Conservation (phyloP, 441 rosid species). For the Raphanus hybrid region DNA sequence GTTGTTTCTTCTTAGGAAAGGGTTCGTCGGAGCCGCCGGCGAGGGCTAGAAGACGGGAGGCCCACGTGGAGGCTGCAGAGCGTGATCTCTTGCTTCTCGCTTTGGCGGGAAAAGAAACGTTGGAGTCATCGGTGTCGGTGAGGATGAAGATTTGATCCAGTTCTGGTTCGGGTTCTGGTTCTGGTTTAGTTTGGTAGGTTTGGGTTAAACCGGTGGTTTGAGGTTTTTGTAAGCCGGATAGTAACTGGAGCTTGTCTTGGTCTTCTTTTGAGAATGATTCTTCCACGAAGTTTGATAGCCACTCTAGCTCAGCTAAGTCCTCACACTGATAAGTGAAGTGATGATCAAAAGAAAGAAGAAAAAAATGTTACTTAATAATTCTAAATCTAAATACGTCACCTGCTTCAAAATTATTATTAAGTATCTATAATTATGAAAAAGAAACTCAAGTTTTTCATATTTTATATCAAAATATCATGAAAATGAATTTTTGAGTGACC, state of each 20-base stretch:
- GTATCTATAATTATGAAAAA: background rate
- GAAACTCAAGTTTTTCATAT: background rate
- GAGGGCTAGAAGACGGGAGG: conserved; percentile 70
- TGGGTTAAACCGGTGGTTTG: conserved; percentile 54
- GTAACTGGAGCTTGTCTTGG: conserved; percentile 76
- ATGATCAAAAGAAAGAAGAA: background rate
- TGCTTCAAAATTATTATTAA: conserved; percentile 11
- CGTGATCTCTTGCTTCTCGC: conserved; percentile 94
- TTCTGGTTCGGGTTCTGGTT: conserved; percentile 37
- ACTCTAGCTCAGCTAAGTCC: conserved; percentile 90
- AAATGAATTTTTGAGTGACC: background rate
- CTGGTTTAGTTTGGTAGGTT: conserved; percentile 37
- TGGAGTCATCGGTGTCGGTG: conserved; percentile 42
- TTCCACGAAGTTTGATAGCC: conserved; percentile 94
- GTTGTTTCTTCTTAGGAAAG: conserved; percentile 31
- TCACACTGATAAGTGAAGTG: conserved; percentile 58
- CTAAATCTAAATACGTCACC: background rate
- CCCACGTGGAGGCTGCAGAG: conserved; percentile 79
- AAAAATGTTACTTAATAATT: background rate
- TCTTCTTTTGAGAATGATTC: conserved; percentile 95
- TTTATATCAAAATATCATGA: background rate
- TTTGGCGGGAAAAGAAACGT: conserved; percentile 78
- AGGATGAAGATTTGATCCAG: conserved; percentile 6
- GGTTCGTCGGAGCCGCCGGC: conserved; percentile 48
- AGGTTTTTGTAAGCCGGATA: conserved; percentile 62